Conservation (phyloP, 75 land plant species). For the Selaginella tamariscina region DNA sequence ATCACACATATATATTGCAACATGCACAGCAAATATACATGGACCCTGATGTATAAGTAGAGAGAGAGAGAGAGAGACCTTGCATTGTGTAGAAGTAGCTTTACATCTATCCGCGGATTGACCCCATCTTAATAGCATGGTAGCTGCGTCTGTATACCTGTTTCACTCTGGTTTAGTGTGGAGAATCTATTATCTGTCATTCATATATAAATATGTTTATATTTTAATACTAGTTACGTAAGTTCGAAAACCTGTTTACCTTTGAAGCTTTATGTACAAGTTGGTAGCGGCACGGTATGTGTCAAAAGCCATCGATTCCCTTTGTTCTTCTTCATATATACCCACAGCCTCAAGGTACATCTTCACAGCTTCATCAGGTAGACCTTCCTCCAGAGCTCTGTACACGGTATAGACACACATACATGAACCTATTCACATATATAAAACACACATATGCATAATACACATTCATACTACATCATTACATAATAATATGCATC, state of each 20-base stretch:
- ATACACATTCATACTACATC: neutral
- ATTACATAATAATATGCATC: neutral
- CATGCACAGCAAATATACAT: no score
- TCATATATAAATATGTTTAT: neutral
- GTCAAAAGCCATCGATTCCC: conserved; percentile 99
- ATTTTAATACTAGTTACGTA: neutral
- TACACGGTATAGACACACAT: conserved; percentile 1
- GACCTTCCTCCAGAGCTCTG: conserved; percentile 73
- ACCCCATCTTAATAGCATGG: conserved; percentile 72
- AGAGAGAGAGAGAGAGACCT: conserved; percentile 32
- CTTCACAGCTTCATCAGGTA: conserved; percentile 61
- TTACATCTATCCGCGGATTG: conserved; percentile 80
- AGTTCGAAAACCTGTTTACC: conserved; percentile 26
- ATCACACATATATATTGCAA: no score
- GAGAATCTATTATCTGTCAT: neutral
- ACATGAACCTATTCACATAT: neutral
- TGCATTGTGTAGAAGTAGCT: conserved; percentile 84
- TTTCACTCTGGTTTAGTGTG: neutral
- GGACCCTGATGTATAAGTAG: neutral
- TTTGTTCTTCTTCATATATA: conserved; percentile 88
- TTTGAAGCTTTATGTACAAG: conserved; percentile 70
- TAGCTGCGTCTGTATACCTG: conserved; percentile 85
- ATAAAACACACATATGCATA: neutral
- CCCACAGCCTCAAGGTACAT: conserved; percentile 70
- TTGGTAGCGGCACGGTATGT: conserved; percentile 69